A percentile compares a stretch with the other conserved stretches of the same genome.
Evolutionary conservation across 192 early-diverging fungal species (phyloP).

Genomic region (Geranomyces variabilis): DNA sequence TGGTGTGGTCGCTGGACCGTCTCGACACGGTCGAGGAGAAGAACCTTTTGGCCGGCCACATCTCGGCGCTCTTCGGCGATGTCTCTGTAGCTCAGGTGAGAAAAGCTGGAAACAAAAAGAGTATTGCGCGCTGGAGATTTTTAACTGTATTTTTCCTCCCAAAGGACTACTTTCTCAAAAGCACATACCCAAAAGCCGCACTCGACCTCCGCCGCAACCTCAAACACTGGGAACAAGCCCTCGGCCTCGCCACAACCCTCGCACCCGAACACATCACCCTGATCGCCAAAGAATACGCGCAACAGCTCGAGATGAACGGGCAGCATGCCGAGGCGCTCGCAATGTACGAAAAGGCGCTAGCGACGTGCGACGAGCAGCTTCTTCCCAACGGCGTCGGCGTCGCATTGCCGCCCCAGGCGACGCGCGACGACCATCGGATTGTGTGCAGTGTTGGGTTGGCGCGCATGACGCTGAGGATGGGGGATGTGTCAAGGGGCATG

Average conservation of each 20-base stretch:
- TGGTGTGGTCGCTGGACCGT: constrained; percentile 49
- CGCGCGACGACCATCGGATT: constrained; percentile 49
- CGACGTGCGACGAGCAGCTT: constrained; percentile 28
- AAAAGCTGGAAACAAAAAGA: background rate
- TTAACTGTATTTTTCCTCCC: too few relatives aligned
- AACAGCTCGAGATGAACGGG: constrained; percentile 50
- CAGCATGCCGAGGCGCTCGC: constrained; percentile 51
- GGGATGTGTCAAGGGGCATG: constrained; percentile 57
- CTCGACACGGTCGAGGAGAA: constrained; percentile 48
- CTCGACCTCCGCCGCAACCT: constrained; percentile 50
- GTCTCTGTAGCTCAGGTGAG: constrained; percentile 47
- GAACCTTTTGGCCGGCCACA: constrained; percentile 48
- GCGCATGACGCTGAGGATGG: constrained; percentile 53
- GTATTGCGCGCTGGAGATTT: too few relatives aligned
- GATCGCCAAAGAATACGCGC: constrained; percentile 58
- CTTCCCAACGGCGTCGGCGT: background rate
- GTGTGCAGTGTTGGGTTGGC: constrained; percentile 48
- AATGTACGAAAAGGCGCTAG: constrained; percentile 58
- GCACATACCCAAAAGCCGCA: constrained; percentile 47
- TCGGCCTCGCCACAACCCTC: constrained; percentile 47
- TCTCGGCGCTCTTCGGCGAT: constrained; percentile 51
- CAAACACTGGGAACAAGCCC: constrained; percentile 59
- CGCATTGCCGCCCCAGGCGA: constrained; percentile 8
- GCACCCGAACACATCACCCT: constrained; percentile 49
- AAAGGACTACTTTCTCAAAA: constrained; percentile 47